Conservation (phyloP, 106 monocot species). For the Vanilla planifolia region DNA sequence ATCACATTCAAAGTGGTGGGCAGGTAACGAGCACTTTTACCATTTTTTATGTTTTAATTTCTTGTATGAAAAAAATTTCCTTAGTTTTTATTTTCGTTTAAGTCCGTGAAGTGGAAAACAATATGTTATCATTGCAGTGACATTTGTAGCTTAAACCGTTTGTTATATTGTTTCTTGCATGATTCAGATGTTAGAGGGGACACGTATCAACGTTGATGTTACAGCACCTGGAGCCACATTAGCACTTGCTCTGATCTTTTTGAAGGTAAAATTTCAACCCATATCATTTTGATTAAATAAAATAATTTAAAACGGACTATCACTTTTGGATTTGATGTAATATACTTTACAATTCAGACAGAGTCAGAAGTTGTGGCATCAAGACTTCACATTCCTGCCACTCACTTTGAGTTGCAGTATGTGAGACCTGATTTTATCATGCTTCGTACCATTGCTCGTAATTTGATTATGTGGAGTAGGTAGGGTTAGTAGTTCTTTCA, state of each 20-base stretch:
- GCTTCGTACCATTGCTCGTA: slow-evolving; percentile 87
- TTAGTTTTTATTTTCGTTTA: neutral
- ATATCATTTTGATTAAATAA: neutral
- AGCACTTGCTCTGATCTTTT: slow-evolving; percentile 84
- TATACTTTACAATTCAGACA: slow-evolving; percentile 40
- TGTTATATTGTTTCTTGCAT: neutral
- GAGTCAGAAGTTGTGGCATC: slow-evolving; percentile 70
- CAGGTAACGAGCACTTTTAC: slow-evolving; percentile 37
- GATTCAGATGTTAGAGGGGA: slow-evolving; percentile 74
- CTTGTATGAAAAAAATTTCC: slow-evolving; percentile 4
- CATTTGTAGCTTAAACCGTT: neutral
- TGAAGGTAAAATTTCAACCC: slow-evolving; percentile 51
- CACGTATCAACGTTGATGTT: slow-evolving; percentile 87
- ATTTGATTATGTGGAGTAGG: slow-evolving; percentile 95
- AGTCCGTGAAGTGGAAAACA: neutral
- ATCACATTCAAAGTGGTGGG: slow-evolving; percentile 39
- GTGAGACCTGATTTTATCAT: slow-evolving; percentile 97
- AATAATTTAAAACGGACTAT: neutral
- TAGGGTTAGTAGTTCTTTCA: slow-evolving; percentile 13
- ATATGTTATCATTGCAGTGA: slow-evolving; percentile 5
- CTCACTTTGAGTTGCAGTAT: slow-evolving; percentile 87
- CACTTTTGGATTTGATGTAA: neutral
- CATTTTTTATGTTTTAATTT: neutral
- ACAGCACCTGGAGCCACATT: slow-evolving; percentile 93
- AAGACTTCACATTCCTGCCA: slow-evolving; percentile 66